Percentiles rank a stretch among this genome's conserved stretches.
These are phyloP conservation scores for Darksidea phi DNA, from an alignment of 495 filamentous ascomycete genomes.

Conservation along the genomic window DNA sequence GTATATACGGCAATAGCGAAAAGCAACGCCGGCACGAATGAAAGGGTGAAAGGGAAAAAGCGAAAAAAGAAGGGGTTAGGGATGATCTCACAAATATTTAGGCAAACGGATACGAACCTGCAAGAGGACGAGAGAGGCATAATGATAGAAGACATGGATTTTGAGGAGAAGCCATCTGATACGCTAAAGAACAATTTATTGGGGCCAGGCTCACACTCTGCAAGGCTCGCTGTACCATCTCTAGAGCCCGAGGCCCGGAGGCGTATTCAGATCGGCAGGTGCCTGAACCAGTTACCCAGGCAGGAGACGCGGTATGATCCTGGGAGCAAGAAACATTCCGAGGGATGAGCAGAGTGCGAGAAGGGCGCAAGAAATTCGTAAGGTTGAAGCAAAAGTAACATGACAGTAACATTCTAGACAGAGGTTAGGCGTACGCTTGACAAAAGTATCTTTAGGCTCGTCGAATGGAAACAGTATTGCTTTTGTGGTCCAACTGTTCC, in stretches of 20 bases:
- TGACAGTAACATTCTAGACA: too few species aligned
- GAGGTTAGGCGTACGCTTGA: too few species aligned
- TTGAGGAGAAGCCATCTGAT: background rate
- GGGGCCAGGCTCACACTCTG: background rate
- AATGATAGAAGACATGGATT: background rate
- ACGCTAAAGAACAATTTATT: background rate
- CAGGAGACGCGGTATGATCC: conserved; percentile 10
- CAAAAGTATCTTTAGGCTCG: too few species aligned
- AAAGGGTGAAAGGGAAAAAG: background rate
- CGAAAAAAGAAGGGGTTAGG: background rate
- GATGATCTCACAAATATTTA: background rate
- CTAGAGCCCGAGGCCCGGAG: background rate
- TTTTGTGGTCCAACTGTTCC: too few species aligned
- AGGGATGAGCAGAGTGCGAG: too few species aligned
- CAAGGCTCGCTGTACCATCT: background rate
- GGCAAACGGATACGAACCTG: too few species aligned
- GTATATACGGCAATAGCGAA: conserved; percentile 5
- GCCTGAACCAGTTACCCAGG: background rate
- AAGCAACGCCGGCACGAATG: background rate
- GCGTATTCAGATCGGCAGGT: background rate
- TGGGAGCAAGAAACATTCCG: background rate
- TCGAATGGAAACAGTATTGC: too few species aligned
- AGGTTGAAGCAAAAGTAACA: too few species aligned
- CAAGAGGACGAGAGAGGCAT: background rate
- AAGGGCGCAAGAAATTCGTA: too few species aligned